Conservation (phyloP, 164 flowering plant species). For the Pachysandra terminalis region DNA sequence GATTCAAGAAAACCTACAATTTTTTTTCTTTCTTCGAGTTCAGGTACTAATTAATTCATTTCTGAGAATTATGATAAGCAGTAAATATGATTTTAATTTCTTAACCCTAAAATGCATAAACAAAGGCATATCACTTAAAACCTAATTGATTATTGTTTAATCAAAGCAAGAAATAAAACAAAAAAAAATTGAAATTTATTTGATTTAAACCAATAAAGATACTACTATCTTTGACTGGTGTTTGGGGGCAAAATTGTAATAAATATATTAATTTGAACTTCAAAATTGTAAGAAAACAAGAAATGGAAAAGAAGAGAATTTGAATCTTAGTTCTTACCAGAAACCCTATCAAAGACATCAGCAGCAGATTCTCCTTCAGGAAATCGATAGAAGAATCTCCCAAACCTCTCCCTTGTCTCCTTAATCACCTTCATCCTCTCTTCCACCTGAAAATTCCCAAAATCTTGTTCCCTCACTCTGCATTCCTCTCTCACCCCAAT, state of each 20-base stretch:
- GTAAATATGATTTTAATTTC: too few relatives aligned
- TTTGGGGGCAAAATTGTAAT: too few relatives aligned
- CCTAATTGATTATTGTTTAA: too few relatives aligned
- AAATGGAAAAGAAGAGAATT: background rate
- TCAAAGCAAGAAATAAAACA: too few relatives aligned
- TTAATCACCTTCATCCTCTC: constrained; percentile 78
- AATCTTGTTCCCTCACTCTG: constrained; percentile 88
- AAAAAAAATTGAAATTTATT: background rate
- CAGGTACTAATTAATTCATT: too few relatives aligned
- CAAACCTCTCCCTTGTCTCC: constrained; percentile 70
- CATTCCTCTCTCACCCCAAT: constrained; percentile 95
- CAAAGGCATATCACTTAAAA: too few relatives aligned
- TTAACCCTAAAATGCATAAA: too few relatives aligned
- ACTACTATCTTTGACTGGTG: too few relatives aligned
- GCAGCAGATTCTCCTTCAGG: constrained; percentile 99
- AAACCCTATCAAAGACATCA: constrained; percentile 89
- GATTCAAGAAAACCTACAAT: constrained; percentile 89
- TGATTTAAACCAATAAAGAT: too few relatives aligned
- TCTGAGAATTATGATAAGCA: too few relatives aligned
- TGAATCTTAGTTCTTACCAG: constrained; percentile 42
- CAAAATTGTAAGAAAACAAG: background rate
- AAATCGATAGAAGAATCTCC: constrained; percentile 87
- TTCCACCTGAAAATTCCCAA: constrained; percentile 89
- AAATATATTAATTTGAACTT: too few relatives aligned
- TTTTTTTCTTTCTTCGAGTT: too few relatives aligned